Evolutionary conservation across 2,329 filamentous ascomycete genomes (phyloP).

Genomic region (Harringtonia lauricola): DNA sequence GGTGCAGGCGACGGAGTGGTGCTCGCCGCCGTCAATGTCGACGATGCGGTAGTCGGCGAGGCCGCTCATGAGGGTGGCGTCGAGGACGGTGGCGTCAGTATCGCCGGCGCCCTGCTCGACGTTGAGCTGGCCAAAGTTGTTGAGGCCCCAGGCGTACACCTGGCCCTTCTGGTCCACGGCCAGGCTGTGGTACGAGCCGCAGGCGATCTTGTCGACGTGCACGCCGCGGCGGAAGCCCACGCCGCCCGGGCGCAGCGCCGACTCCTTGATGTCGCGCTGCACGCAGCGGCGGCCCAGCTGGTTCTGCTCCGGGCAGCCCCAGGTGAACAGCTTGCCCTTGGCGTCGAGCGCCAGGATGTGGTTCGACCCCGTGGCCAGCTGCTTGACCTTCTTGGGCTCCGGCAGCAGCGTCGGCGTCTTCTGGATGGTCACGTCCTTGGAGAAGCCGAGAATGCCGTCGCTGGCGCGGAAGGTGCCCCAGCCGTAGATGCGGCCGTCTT

Average conservation of each 20-base stretch:
- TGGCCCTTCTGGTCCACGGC: slow-evolving; percentile 59
- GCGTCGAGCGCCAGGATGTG: slow-evolving; percentile 58
- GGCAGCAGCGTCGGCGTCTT: slow-evolving; percentile 42
- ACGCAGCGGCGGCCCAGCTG: slow-evolving; percentile 50
- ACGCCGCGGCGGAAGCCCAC: slow-evolving; percentile 32
- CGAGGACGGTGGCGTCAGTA: slow-evolving; percentile 61
- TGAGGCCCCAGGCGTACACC: slow-evolving; percentile 76
- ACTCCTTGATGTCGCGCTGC: slow-evolving; percentile 35
- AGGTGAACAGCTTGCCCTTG: slow-evolving; percentile 54
- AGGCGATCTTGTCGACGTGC: slow-evolving; percentile 53
- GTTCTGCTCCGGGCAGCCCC: slow-evolving; percentile 62
- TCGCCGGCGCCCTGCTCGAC: slow-evolving; percentile 47
- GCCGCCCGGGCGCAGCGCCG: slow-evolving; percentile 22
- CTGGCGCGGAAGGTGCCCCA: slow-evolving; percentile 68
- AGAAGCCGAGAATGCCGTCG: slow-evolving; percentile 36
- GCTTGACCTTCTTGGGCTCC: slow-evolving; percentile 53
- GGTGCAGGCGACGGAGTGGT: slow-evolving; percentile 62
- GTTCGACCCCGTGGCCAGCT: slow-evolving; percentile 57
- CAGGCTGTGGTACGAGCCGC: slow-evolving; percentile 73
- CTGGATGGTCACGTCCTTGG: slow-evolving; percentile 24
- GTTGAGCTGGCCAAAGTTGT: slow-evolving; percentile 77
- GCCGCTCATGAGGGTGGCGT: slow-evolving; percentile 54
- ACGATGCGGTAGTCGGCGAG: slow-evolving; percentile 54
- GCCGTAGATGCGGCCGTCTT: slow-evolving; percentile 65
- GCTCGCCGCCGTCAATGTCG: slow-evolving; percentile 55